Base-by-base conservation (phyloP, 305 asterid species). In the Fraxinus xanthoxyloides region DNA sequence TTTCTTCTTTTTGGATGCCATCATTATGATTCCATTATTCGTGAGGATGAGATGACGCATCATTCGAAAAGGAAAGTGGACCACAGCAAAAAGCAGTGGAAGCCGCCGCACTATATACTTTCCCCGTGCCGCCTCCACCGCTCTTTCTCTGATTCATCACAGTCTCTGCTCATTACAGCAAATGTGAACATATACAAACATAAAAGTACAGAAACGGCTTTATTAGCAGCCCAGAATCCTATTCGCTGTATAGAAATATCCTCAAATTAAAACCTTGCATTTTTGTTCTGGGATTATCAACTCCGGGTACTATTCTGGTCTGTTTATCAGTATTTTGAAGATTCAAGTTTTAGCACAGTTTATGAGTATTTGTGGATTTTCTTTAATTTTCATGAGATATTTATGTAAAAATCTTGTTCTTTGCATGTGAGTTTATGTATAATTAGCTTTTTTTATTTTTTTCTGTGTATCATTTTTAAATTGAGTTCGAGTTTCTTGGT, bases 81-180 rank as follows among this genome's bases (percentile, higher is more conserved):
- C 83, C 87, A 80, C 83, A 51, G 81, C 7, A 81, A 34, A 48
- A 26, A 83, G 79, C 17, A 34, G 69, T 82, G 89, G 90, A 79
- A 79, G 84, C 77, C 34, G 87, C 86, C 85, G 83, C 90, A 85
- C 72, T 76, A 6, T 77, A 51, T 67, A 72, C 75, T 8, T 77
- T 76, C 72, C 85, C 81, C 82, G 76, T 38, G 84, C 88, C 74
- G 75, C 81, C 34, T 84, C 82, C 79, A 28, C 84, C 88, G 35
- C 81, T 79, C 86, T 84, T 85, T 81, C 79, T 72, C 75, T 67
- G 21, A 59, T 59, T 59, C 30, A 19, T 1, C 30, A 75, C 34
- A 31, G 83, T 79, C 84, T 51, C 40, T 34, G n/a, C 80, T 76
- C 79, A 34, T 70, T 81, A 30, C 32, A 5, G 36, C 46, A 21